Conservation (phyloP, 2,329 filamentous ascomycete species). For the Lachnum nothofagi region DNA sequence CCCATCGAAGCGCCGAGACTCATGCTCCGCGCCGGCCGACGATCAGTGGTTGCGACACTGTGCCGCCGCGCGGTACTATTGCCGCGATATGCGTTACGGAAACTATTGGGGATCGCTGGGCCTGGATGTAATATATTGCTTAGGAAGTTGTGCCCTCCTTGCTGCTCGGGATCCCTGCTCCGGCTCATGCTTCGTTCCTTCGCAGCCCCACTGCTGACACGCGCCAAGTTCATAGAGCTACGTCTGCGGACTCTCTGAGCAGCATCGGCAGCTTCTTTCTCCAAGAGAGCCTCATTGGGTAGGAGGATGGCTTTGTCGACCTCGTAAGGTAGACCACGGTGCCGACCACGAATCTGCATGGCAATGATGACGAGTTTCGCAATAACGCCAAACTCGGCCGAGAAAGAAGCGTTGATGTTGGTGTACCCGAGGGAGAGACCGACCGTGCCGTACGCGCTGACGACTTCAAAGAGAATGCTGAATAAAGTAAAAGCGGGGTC, state of each 20-base stretch:
- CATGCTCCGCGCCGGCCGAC: slow-evolving; percentile 2
- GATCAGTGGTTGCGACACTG: slow-evolving; percentile 8
- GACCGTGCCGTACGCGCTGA: slow-evolving; percentile 91
- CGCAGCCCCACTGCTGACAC: slow-evolving; percentile 11
- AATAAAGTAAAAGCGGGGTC: slow-evolving; percentile 63
- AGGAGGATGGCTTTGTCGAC: slow-evolving; percentile 66
- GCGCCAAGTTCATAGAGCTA: slow-evolving; percentile 11
- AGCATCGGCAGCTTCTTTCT: slow-evolving; percentile 50
- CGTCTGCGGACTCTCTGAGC: slow-evolving; percentile 11
- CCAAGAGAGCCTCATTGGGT: slow-evolving; percentile 58
- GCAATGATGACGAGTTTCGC: slow-evolving; percentile 61
- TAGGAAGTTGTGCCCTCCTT: slow-evolving; percentile 24
- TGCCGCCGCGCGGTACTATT: slow-evolving; percentile 5
- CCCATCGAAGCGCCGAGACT: slow-evolving; percentile 5
- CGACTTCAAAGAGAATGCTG: slow-evolving; percentile 72
- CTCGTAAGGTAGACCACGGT: slow-evolving; percentile 63
- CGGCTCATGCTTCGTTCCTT: slow-evolving; percentile 15
- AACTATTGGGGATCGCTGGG: slow-evolving; percentile 28
- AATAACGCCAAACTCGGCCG: slow-evolving; percentile 67
- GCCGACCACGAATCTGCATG: slow-evolving; percentile 65
- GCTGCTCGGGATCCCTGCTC: slow-evolving; percentile 5
- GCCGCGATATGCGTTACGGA: slow-evolving; percentile 14
- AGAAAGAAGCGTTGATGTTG: slow-evolving; percentile 71
- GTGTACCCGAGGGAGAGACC: slow-evolving; percentile 83
- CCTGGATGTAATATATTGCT: slow-evolving; percentile 30